Conservation (phyloP, 2,329 filamentous ascomycete genomes). For the Atkinsonella texensis region DNA sequence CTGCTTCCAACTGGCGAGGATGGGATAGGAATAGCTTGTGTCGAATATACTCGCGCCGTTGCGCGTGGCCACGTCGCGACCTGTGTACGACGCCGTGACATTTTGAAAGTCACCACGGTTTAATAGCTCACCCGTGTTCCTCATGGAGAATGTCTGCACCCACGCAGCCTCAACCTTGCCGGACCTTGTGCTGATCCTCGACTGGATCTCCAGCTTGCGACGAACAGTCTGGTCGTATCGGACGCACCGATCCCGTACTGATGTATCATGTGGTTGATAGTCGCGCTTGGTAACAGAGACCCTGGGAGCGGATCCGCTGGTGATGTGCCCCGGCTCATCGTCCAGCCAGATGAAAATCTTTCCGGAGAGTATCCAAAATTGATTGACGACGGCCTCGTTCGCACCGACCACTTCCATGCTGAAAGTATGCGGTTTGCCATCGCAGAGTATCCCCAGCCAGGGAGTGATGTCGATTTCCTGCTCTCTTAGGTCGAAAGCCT, state of each 20-base stretch:
- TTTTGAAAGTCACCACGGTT: constrained; percentile 28
- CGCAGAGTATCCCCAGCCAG: constrained; percentile 57
- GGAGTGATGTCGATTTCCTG: constrained; percentile 75
- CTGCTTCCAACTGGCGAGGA: constrained; percentile 2
- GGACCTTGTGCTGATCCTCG: constrained; percentile 32
- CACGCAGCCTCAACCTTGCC: constrained; percentile 25
- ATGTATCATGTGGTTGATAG: not conserved
- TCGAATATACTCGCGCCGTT: not conserved
- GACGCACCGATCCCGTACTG: not conserved
- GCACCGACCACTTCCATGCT: constrained; percentile 56
- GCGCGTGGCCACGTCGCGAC: constrained; percentile 6
- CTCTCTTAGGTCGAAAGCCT: constrained; percentile 68
- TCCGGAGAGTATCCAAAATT: constrained; percentile 60
- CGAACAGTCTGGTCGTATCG: constrained; percentile 37
- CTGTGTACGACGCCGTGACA: constrained; percentile 9
- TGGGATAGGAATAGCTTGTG: constrained; percentile 9
- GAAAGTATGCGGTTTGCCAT: constrained; percentile 54
- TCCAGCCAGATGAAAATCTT: constrained; percentile 74
- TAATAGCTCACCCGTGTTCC: constrained; percentile 35
- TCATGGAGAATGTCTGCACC: constrained; percentile 45
- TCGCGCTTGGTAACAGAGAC: not conserved
- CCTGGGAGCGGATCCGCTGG: constrained; percentile 20
- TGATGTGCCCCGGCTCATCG: constrained; percentile 26
- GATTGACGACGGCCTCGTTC: constrained; percentile 34
- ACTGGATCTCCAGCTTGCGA: constrained; percentile 45